These are phyloP conservation scores for Boletus patriciae DNA, from an alignment of 768 basidiomycete species.

Conservation along the genomic window DNA sequence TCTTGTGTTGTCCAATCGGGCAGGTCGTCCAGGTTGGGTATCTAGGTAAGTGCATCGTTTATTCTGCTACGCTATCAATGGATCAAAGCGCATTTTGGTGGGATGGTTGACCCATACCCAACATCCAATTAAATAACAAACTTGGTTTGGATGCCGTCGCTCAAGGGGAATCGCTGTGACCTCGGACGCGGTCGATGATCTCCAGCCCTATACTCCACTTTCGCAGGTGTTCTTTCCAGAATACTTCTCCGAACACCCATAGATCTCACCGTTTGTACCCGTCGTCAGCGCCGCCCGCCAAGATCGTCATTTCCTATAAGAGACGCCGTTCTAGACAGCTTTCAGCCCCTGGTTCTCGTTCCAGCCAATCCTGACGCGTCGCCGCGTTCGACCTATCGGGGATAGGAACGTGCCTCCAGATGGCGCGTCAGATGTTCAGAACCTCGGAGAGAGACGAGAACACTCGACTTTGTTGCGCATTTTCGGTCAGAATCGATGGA, in stretches of 20 bases:
- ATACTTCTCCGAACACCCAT: slow-evolving; percentile 64
- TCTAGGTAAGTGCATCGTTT: too few species aligned
- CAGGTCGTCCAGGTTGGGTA: not conserved
- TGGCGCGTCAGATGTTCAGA: not conserved
- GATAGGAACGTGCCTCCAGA: too few species aligned
- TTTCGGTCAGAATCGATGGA: slow-evolving; percentile 51
- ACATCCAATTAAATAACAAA: too few species aligned
- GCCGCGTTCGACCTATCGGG: not conserved
- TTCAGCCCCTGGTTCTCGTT: slow-evolving; percentile 74
- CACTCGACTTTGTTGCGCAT: slow-evolving; percentile 60
- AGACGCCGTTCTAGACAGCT: slow-evolving; percentile 66
- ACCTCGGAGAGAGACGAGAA: slow-evolving; percentile 41
- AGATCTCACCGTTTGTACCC: slow-evolving; percentile 45
- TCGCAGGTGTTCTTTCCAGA: slow-evolving; percentile 80
- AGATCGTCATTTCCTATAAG: slow-evolving; percentile 71
- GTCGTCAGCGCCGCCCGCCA: slow-evolving; percentile 14
- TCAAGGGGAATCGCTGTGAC: slow-evolving; percentile 20
- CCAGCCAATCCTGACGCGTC: slow-evolving; percentile 45
- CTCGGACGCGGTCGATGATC: slow-evolving; percentile 25
- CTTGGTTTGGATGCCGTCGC: too few species aligned
- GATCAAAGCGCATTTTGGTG: too few species aligned
- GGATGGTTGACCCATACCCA: too few species aligned
- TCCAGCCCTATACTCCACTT: slow-evolving; percentile 15
- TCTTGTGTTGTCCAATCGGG: not conserved
- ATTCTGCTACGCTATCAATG: too few species aligned